Percentiles rank a stretch among this genome's conserved stretches.
Conservation (phyloP, 805 yeast species). For the Isabelozyma pseudorhagii region DNA sequence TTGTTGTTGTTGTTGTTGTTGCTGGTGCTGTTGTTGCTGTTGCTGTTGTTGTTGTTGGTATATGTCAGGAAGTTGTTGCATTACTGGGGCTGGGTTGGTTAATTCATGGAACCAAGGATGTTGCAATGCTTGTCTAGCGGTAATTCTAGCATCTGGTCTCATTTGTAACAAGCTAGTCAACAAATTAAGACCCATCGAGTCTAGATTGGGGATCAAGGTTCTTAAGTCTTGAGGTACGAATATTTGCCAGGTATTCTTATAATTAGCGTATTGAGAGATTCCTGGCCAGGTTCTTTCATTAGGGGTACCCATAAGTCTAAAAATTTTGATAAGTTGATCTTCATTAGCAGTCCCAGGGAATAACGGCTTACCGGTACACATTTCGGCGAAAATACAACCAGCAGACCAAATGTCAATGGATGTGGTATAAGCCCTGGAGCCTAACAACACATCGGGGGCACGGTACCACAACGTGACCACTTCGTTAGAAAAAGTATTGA, state of each 20-base stretch:
- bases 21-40: slow-evolving; percentile 16
- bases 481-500: slow-evolving; percentile 94
- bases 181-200: slow-evolving; percentile 65
- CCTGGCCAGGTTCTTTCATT: slow-evolving; percentile 97
- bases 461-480: slow-evolving; percentile 98
- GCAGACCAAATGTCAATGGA: slow-evolving; percentile 99
- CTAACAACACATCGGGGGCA: slow-evolving; percentile 94
- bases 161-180: slow-evolving; percentile 56
- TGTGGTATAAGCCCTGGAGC: slow-evolving; percentile 92
- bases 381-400: slow-evolving; percentile 96
- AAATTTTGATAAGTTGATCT: slow-evolving; percentile 88
- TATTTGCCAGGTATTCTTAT: slow-evolving; percentile 76
- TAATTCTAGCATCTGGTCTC: slow-evolving; percentile 60
- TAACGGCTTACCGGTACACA: slow-evolving; percentile 96
- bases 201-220: slow-evolving; percentile 63
- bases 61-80: slow-evolving; percentile 31
- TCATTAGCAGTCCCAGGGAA: slow-evolving; percentile 97
- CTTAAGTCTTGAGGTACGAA: slow-evolving; percentile 87
- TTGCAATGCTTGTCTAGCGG: slow-evolving; percentile 59
- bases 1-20: slow-evolving; percentile 10
- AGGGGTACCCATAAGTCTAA: slow-evolving; percentile 94
- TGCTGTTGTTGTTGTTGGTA: slow-evolving; percentile 22
- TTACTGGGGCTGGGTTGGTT: slow-evolving; percentile 38
- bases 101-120: slow-evolving; percentile 84
- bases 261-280: slow-evolving; percentile 85